phyloP scores from a whole-genome alignment of 2,329 filamentous ascomycete species.

The Cyphellophora attinorum region DNA sequence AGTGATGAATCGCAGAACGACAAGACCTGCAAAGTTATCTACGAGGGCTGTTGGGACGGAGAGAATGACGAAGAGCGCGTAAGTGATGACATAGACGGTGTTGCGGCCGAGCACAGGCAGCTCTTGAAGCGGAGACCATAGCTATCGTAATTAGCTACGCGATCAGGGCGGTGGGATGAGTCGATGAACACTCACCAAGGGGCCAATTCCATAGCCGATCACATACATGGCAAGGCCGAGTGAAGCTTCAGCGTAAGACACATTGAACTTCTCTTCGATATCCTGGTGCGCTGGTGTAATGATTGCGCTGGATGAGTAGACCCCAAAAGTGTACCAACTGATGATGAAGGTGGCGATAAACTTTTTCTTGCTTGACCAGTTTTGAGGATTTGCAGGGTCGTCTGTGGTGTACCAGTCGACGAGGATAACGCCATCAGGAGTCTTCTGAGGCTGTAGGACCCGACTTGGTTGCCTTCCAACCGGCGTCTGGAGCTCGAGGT shows the following conservation, averaged over 20 bases:
- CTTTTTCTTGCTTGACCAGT: conserved; percentile 24
- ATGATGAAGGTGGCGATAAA: conserved; percentile 18
- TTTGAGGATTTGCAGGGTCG: conserved; percentile 43
- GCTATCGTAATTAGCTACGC: conserved; percentile 34
- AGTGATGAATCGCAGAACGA: conserved; percentile 55
- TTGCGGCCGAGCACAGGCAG: conserved; percentile 59
- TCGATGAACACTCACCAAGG: conserved; percentile 12
- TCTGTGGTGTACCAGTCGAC: conserved; percentile 38
- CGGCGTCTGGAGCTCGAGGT: neutral
- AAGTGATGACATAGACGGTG: conserved; percentile 57
- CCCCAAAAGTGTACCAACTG: conserved; percentile 26
- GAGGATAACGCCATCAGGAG: conserved; percentile 26
- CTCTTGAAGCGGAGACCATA: conserved; percentile 59
- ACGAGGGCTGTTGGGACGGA: conserved; percentile 56
- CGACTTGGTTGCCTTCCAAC: conserved; percentile 21
- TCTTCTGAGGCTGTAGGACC: conserved; percentile 23
- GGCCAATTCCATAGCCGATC: conserved; percentile 41
- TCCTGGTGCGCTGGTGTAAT: conserved; percentile 21
- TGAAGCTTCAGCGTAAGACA: conserved; percentile 20
- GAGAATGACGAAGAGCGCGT: conserved; percentile 59
- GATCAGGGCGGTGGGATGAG: conserved; percentile 44
- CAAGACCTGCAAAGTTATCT: conserved; percentile 52
- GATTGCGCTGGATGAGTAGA: conserved; percentile 27
- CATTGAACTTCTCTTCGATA: conserved; percentile 20
- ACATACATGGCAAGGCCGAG: conserved; percentile 27